Evolutionary conservation across 2,329 filamentous ascomycete species (phyloP).

Genomic region (Epichloe gansuensis): DNA sequence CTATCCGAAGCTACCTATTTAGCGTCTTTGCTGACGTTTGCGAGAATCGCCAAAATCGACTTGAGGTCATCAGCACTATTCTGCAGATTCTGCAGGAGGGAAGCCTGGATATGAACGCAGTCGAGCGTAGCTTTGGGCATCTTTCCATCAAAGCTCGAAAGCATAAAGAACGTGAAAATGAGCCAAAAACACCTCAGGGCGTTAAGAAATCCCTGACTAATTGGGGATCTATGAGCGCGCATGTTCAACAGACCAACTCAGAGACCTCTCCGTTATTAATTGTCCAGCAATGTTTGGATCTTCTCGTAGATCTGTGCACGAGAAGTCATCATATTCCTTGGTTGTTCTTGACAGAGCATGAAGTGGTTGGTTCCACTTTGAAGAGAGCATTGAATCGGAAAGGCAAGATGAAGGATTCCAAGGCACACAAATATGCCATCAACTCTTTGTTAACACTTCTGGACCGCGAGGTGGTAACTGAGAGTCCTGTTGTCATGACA

Average conservation of each 20-base stretch:
- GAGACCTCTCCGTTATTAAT: constrained; percentile 92
- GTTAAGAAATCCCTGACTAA: constrained; percentile 64
- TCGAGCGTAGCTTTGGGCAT: constrained; percentile 91
- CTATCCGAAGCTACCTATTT: constrained; percentile 72
- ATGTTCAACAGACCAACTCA: constrained; percentile 45
- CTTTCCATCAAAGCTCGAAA: constrained; percentile 85
- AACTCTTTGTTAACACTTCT: constrained; percentile 81
- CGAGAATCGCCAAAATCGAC: constrained; percentile 89
- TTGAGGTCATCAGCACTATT: constrained; percentile 85
- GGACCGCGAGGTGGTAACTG: constrained; percentile 90
- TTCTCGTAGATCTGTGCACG: constrained; percentile 71
- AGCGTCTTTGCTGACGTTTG: constrained; percentile 84
- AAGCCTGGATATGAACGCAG: constrained; percentile 81
- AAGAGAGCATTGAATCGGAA: constrained; percentile 72
- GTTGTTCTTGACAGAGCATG: constrained; percentile 91
- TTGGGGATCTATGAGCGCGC: constrained; percentile 28
- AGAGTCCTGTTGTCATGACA: constrained; percentile 96
- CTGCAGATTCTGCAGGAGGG: constrained; percentile 93
- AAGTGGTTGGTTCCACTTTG: constrained; percentile 57
- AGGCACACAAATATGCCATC: constrained; percentile 76
- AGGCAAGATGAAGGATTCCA: constrained; percentile 77
- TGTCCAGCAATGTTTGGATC: constrained; percentile 85
- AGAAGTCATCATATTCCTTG: constrained; percentile 80
- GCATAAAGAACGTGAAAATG: constrained; percentile 47
- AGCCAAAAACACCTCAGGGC: constrained; percentile 66